Conservation (phyloP, 306 rosid genomes). For the Styphnolobium japonicum region DNA sequence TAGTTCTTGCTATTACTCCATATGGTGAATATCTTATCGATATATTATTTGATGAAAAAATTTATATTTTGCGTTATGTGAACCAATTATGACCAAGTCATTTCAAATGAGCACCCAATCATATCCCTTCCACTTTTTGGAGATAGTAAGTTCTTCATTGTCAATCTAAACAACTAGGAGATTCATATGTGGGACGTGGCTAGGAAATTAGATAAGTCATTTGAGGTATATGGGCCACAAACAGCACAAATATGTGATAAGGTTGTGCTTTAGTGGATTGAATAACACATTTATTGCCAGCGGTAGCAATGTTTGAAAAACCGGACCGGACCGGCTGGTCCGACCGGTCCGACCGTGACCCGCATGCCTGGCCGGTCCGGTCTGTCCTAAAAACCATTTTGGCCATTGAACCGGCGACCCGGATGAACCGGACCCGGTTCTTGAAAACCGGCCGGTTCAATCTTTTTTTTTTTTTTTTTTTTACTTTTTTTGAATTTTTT, state of each 20-base stretch:
- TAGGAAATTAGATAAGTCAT: constrained; percentile 52
- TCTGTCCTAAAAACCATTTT: too few species aligned
- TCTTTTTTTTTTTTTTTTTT: too few species aligned
- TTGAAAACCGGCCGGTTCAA: too few species aligned
- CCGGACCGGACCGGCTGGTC: too few species aligned
- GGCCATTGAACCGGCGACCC: too few species aligned
- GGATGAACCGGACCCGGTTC: too few species aligned
- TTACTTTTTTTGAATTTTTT: too few species aligned
- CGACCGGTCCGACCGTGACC: too few species aligned
- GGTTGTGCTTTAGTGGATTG: constrained; percentile 69
- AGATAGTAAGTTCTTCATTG: constrained; percentile 59
- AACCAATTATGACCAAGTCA: constrained; percentile 49
- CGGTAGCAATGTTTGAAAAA: too few species aligned
- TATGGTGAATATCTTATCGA: constrained; percentile 62
- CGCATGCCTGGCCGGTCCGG: too few species aligned
- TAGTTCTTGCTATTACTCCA: constrained; percentile 66
- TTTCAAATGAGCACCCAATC: constrained; percentile 47
- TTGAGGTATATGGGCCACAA: constrained; percentile 51
- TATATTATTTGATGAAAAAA: constrained; percentile 58
- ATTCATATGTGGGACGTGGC: constrained; percentile 75
- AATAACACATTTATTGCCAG: constrained; percentile 59
- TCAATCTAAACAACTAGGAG: constrained; percentile 71
- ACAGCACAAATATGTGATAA: constrained; percentile 59
- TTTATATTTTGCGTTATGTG: constrained; percentile 47
- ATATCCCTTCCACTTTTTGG: constrained; percentile 59